These are phyloP conservation scores for Orbilia javanica DNA, from an alignment of 2,329 filamentous ascomycete genomes.

Conservation along the genomic window DNA sequence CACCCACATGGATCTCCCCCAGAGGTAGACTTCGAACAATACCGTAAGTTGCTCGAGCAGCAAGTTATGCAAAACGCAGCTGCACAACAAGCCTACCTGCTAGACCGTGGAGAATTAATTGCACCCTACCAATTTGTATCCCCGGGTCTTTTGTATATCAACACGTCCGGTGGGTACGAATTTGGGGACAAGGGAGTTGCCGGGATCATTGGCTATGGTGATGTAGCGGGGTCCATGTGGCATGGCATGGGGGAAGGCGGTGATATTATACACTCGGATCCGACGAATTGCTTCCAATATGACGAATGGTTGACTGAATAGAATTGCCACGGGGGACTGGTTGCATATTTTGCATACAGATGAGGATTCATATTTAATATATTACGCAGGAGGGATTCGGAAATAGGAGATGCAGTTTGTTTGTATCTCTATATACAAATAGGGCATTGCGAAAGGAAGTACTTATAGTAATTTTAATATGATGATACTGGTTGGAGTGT, in stretches of 20 bases:
- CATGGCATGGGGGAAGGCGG: conserved; percentile 28
- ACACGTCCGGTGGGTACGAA: conserved; percentile 3
- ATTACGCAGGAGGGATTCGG: neutral
- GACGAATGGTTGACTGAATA: conserved; percentile 58
- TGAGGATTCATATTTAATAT: neutral
- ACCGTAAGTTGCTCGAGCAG: conserved; percentile 43
- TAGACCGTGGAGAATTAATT: conserved; percentile 1
- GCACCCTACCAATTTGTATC: conserved; percentile 40
- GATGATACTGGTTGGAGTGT: neutral
- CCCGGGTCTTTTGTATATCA: conserved; percentile 27
- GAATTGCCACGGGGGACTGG: neutral
- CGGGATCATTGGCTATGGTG: conserved; percentile 22
- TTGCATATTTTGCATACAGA: neutral
- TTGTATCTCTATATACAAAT: neutral
- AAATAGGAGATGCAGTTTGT: neutral
- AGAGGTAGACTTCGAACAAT: conserved; percentile 54
- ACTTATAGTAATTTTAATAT: conserved; percentile 18
- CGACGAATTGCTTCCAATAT: conserved; percentile 35
- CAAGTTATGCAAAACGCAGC: conserved; percentile 46
- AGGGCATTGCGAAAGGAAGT: neutral
- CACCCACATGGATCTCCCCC: conserved; percentile 33
- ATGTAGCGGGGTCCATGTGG: conserved; percentile 40
- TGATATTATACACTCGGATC: conserved; percentile 8
- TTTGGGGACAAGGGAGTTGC: conserved; percentile 12
- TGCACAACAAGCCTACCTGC: conserved; percentile 37